Percentiles rank a stretch among this genome's conserved stretches.
phyloP scores from a whole-genome alignment of 2,329 filamentous ascomycete genomes.

The Fusarium brachygibbosum region DNA sequence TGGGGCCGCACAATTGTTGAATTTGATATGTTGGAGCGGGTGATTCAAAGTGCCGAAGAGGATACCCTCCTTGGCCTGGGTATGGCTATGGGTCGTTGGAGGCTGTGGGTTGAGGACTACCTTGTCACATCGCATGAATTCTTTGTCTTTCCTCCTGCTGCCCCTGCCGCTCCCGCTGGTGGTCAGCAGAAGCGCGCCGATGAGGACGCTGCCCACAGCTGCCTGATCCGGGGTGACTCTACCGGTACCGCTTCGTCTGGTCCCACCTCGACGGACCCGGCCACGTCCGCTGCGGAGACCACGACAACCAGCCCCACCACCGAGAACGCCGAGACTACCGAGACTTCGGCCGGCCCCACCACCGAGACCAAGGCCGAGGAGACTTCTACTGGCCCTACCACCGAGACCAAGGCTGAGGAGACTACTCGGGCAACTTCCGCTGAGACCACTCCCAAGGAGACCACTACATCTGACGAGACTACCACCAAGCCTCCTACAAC shows the following conservation, averaged over 20 bases:
- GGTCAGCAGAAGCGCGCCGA: not conserved
- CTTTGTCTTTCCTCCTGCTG: not conserved
- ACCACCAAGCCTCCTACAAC: conserved; percentile 21
- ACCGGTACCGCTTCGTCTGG: not conserved
- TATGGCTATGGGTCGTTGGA: not conserved
- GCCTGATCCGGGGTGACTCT: not conserved
- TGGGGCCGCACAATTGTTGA: not conserved
- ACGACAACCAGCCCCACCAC: not conserved
- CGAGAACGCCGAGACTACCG: not conserved
- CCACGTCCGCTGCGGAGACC: not conserved
- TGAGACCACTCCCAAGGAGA: not conserved
- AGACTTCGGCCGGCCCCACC: not conserved
- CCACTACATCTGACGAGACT: not conserved
- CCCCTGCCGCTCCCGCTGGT: not conserved
- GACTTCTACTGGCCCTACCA: not conserved
- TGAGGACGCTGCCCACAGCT: not conserved
- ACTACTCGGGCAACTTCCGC: no score
- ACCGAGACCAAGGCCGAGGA: not conserved
- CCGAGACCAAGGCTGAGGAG: not conserved
- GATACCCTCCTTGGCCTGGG: not conserved
- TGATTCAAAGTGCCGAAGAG: not conserved
- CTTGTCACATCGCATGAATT: not conserved
- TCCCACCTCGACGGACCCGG: not conserved
- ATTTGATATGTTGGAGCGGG: not conserved
- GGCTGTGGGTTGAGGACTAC: not conserved